These are phyloP conservation scores for Botrytis pseudocinerea DNA, from an alignment of 2,329 filamentous ascomycete species.

Conservation along the genomic window DNA sequence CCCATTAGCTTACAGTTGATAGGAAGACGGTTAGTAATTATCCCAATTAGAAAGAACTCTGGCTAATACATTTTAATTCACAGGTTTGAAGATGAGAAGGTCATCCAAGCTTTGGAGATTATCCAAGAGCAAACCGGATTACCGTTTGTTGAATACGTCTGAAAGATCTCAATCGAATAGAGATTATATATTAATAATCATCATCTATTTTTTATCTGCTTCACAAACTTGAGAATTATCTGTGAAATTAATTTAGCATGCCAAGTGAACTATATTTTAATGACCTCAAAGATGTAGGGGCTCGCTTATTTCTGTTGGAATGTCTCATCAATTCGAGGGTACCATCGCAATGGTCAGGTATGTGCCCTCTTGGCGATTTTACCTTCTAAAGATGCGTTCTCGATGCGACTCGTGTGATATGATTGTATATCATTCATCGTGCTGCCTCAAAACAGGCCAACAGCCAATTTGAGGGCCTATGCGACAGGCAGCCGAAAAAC, in stretches of 20 bases:
- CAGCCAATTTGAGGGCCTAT: neutral
- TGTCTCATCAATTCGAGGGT: neutral
- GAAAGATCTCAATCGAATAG: neutral
- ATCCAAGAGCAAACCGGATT: conserved; percentile 41
- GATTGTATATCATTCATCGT: no score
- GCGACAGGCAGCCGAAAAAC: neutral
- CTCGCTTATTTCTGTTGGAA: neutral
- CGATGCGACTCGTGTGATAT: no score
- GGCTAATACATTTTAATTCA: neutral
- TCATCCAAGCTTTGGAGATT: conserved; percentile 42
- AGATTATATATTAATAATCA: no score
- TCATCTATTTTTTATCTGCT: neutral
- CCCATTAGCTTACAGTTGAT: conserved; percentile 47
- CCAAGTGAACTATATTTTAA: neutral
- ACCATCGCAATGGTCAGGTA: neutral
- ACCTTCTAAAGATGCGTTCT: neutral
- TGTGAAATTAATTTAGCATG: neutral
- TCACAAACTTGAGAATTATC: neutral
- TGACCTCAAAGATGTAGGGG: neutral
- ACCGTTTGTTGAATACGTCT: conserved; percentile 38
- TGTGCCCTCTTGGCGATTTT: neutral
- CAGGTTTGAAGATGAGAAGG: conserved; percentile 45
- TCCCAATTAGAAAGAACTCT: conserved; percentile 23
- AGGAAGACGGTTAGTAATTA: conserved; percentile 36
- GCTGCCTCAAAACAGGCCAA: neutral